Base-by-base conservation (phyloP, 352 stramenopile species). In the Peronospora tabacina region DNA sequence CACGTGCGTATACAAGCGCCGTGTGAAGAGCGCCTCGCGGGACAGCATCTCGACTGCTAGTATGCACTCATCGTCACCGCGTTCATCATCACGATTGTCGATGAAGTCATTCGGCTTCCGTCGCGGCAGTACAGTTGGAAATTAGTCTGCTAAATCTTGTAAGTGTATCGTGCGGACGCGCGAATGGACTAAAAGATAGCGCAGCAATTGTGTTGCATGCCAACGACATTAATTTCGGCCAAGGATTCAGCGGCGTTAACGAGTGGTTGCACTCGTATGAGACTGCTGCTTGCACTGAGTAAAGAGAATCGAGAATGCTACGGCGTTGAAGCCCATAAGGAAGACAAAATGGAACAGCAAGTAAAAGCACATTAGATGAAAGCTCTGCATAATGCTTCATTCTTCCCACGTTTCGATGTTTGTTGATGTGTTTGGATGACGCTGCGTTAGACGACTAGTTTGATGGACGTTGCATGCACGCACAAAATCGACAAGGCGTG, bases 101-200 rank as follows among this genome's bases (percentile, higher is more conserved):
- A 80, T 84, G 70, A 85, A 85, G 48, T 75, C 73, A 28, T 82
- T 85, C 45, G 78, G 70, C 57, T 85, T 85, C 63, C 70, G 73
- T 69, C 73, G 73, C 29, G 61, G 69, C 60, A 82, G 68, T 56
- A 81, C 65, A 9, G 58, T 69, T 40, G 70, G 72, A 45, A 80
- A 72, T 56, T 78, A 73, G 38, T 57, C 44, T 36, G 43, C 28
- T 44, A 44, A 42, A 22, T 46, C 24, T 20, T 51, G 47, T 58
- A 52, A 66, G 43, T 66, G 61, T 69, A 69, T 50, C 50, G 40
- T 44, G 48, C 56, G 52, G 35, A 53, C 57, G 44, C 33, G 22
- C 50, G 45, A 48, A 39, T 50, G 34, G 44, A 57, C 51, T 50
- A 24, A 42, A 60, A 15, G 49, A 50, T 38, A 66, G 41, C 45